Evolutionary conservation across 192 early-diverging fungal species (phyloP).

Genomic region (Backusella macrospora): DNA sequence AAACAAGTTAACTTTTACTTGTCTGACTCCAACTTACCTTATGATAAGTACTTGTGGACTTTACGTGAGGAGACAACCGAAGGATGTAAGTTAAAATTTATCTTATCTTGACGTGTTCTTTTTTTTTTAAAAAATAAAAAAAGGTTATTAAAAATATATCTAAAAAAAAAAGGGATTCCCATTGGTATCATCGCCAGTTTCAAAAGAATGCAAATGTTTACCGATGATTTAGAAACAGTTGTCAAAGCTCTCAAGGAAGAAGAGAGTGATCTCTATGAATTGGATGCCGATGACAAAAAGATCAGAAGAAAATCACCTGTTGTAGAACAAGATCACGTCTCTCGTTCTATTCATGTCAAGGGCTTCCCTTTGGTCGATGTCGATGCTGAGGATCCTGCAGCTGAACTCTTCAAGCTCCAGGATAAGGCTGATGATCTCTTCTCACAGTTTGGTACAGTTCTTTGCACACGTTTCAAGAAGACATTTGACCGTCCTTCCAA

Average conservation of each 20-base stretch:
- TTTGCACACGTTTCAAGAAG: conserved; percentile 40
- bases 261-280: conserved; percentile 50
- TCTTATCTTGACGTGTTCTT: neutral
- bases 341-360: conserved; percentile 53
- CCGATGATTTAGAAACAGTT: conserved; percentile 42
- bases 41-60: conserved; percentile 57
- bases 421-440: conserved; percentile 51
- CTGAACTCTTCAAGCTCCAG: conserved; percentile 43
- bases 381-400: neutral
- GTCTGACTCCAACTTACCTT: conserved; percentile 59
- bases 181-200: conserved; percentile 54
- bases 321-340: conserved; percentile 37
- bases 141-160: neutral
- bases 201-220: conserved; percentile 60
- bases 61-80: conserved; percentile 40
- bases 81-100: conserved; percentile 51
- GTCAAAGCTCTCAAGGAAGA: conserved; percentile 58
- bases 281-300: conserved; percentile 48
- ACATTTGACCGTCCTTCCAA: conserved; percentile 17
- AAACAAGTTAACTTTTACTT: conserved; percentile 72
- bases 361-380: conserved; percentile 24
- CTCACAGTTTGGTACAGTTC: conserved; percentile 43
- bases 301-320: conserved; percentile 53
- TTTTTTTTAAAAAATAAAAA: too few relatives aligned
- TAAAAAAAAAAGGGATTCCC: conserved; percentile 46